phyloP scores from a whole-genome alignment of 306 rosid species.

The Castanopsis chinensis region DNA sequence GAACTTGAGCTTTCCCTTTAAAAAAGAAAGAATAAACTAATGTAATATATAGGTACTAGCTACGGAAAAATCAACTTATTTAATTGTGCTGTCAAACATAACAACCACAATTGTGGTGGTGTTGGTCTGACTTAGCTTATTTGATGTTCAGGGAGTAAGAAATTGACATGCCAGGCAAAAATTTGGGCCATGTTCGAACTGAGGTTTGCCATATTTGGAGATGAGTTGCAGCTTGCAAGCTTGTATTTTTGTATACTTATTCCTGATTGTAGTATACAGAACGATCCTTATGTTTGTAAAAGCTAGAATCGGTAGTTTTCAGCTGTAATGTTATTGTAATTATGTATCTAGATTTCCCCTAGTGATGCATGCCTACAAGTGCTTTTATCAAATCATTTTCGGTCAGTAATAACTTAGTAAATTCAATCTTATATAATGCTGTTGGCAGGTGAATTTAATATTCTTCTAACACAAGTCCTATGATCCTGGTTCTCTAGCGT shows the following conservation, averaged over 20 bases:
- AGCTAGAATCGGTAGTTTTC: background rate
- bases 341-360: slow-evolving; percentile 25
- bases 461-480: background rate
- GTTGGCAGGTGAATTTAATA: background rate
- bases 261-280: slow-evolving; percentile 18
- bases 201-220: slow-evolving; percentile 25
- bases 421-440: background rate
- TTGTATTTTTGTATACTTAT: slow-evolving; percentile 10
- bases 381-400: background rate
- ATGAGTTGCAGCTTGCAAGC: slow-evolving; percentile 23
- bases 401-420: background rate
- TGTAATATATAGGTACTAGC: background rate
- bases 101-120: background rate
- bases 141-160: slow-evolving; percentile 61
- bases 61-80: background rate
- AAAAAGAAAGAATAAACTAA: background rate
- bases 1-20: background rate
- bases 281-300: slow-evolving; percentile 10
- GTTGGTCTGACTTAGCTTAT: slow-evolving; percentile 30
- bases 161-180: slow-evolving; percentile 37
- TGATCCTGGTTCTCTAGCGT: background rate
- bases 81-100: background rate
- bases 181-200: slow-evolving; percentile 21
- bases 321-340: slow-evolving; percentile 31
- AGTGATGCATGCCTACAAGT: slow-evolving; percentile 13